phyloP scores from a whole-genome alignment of 2,329 filamentous ascomycete species.

The Coniochaeta hoffmannii region DNA sequence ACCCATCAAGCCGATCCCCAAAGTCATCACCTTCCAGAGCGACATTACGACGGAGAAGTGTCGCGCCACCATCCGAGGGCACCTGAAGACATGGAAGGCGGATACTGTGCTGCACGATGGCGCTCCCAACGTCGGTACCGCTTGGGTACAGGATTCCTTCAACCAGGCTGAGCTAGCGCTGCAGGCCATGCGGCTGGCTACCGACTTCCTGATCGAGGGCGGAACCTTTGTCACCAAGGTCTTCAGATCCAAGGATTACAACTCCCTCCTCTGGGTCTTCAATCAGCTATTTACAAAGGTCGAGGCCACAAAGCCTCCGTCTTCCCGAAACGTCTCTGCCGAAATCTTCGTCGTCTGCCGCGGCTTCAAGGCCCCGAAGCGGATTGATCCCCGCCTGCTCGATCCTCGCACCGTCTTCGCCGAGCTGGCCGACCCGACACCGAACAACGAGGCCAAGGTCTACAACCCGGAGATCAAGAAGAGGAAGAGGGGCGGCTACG shows the following conservation, averaged over 20 bases:
- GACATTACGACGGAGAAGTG: slow-evolving; percentile 98
- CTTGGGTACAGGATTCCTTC: slow-evolving; percentile 98
- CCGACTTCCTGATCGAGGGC: slow-evolving; percentile 82
- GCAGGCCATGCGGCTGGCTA: slow-evolving; percentile 86
- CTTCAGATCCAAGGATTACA: slow-evolving; percentile 95
- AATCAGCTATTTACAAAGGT: slow-evolving; percentile 94
- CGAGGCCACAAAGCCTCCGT: slow-evolving; percentile 94
- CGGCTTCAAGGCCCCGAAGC: slow-evolving; percentile 91
- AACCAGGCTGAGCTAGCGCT: slow-evolving; percentile 90
- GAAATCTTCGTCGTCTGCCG: slow-evolving; percentile 98
- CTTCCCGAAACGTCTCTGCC: slow-evolving; percentile 89
- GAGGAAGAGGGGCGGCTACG: slow-evolving; percentile 94
- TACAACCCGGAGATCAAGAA: slow-evolving; percentile 98
- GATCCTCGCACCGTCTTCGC: slow-evolving; percentile 88
- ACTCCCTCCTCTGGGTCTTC: slow-evolving; percentile 91
- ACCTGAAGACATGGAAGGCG: slow-evolving; percentile 93
- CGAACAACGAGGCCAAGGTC: slow-evolving; percentile 96
- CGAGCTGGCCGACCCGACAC: slow-evolving; percentile 74
- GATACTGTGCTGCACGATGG: slow-evolving; percentile 95
- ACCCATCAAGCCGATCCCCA: slow-evolving; percentile 92
- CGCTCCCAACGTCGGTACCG: slow-evolving; percentile 94
- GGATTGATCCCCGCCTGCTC: slow-evolving; percentile 84
- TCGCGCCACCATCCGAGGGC: slow-evolving; percentile 77
- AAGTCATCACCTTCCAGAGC: slow-evolving; percentile 91
- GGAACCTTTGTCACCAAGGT: slow-evolving; percentile 97